phyloP scores from a whole-genome alignment of 179 eudicot genomes.

The Sideroxylon spinosum region DNA sequence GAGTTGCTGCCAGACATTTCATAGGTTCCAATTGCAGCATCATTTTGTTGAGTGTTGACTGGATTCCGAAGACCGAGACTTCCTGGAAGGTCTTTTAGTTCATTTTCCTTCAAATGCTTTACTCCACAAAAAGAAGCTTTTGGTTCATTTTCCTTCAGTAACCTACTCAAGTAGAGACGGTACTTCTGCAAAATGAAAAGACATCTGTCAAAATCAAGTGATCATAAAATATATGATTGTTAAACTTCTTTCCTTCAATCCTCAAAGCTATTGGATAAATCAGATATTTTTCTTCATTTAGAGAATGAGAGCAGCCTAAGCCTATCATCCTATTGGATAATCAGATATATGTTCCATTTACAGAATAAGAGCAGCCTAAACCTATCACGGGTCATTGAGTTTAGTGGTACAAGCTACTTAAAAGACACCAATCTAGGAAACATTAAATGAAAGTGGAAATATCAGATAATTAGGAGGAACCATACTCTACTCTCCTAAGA shows the following conservation, averaged over 20 bases:
- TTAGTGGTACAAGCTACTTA: not conserved
- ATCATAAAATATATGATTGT: not conserved
- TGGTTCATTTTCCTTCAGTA: slow-evolving; percentile 53
- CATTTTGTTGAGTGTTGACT: slow-evolving; percentile 30
- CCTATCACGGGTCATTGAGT: not conserved
- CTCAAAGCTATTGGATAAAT: not conserved
- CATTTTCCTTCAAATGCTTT: slow-evolving; percentile 52
- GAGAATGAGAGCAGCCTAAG: not conserved
- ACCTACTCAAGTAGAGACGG: slow-evolving; percentile 81
- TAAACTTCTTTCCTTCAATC: not conserved
- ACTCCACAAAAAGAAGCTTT: slow-evolving; percentile 44
- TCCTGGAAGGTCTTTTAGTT: slow-evolving; percentile 38
- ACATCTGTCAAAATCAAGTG: not conserved
- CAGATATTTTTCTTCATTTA: not conserved
- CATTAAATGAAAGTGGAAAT: not conserved
- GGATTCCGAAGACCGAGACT: slow-evolving; percentile 39
- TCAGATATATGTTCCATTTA: no score
- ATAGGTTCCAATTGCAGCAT: slow-evolving; percentile 27
- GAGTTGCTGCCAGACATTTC: slow-evolving; percentile 29
- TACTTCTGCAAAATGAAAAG: slow-evolving; percentile 69
- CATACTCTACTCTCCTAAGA: not conserved
- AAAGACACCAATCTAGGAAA: not conserved
- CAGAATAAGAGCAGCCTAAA: no score
- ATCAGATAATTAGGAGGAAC: not conserved
- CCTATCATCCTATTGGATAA: no score